A percentile compares a stretch with the other conserved stretches of the same genome.
phyloP scores from a whole-genome alignment of 495 filamentous ascomycete species.

The Neurospora sp. region DNA sequence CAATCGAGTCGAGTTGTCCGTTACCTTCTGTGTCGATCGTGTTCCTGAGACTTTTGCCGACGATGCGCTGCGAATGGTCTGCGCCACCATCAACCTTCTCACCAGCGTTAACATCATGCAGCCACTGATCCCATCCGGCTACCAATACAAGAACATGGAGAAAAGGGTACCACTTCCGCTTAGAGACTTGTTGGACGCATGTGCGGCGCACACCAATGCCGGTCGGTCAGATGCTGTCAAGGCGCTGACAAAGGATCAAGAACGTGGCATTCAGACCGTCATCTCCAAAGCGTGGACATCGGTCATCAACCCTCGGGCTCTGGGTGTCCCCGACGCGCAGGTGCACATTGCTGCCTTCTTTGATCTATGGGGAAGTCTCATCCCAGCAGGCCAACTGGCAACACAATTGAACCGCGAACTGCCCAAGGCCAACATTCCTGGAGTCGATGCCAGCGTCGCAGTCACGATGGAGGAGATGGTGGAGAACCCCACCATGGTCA shows the following conservation, averaged over 20 bases:
- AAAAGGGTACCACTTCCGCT: conserved; percentile 29
- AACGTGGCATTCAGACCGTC: conserved; percentile 23
- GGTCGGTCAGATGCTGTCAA: conserved; percentile 9
- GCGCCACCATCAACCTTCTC: conserved; percentile 29
- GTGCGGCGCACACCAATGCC: conserved; percentile 10
- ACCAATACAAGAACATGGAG: conserved; percentile 23
- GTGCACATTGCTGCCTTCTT: conserved; percentile 38
- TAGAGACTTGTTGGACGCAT: conserved; percentile 4
- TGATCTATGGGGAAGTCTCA: conserved; percentile 38
- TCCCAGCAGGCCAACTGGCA: conserved; percentile 36
- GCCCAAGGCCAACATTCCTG: conserved; percentile 11
- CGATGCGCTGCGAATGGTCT: conserved; percentile 32
- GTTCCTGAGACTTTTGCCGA: conserved; percentile 29
- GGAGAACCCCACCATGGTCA: conserved; percentile 37
- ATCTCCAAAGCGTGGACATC: conserved; percentile 31
- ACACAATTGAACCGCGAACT: conserved; percentile 32
- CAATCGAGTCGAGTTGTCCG: conserved; percentile 25
- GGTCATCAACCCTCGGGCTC: conserved; percentile 27
- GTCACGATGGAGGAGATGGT: conserved; percentile 38
- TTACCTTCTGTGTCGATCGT: conserved; percentile 34
- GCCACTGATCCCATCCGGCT: conserved; percentile 26
- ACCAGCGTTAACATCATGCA: conserved; percentile 32
- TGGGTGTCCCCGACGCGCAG: conserved; percentile 31
- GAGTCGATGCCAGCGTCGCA: conserved; percentile 7
- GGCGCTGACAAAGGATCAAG: conserved; percentile 16